Evolutionary conservation across 1,284 basidiomycete genomes (phyloP), one percentile per base, ranked within the genome.

Genomic region (Singerocomus rubriflavus): DNA sequence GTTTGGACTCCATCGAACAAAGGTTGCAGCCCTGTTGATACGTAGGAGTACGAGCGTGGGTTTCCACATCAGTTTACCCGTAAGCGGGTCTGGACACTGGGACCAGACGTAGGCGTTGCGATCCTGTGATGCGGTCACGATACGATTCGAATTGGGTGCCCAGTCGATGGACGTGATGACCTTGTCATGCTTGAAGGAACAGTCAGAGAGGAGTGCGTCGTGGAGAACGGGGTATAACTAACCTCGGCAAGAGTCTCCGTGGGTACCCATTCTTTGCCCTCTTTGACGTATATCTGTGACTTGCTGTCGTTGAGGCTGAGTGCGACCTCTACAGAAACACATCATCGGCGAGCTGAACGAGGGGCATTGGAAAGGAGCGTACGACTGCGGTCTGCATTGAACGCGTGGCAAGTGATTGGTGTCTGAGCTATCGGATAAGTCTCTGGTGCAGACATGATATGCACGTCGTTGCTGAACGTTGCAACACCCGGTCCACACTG

Each of bases 41-140:
- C 96, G 82, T 47, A 99, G 79, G 42, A 99, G 71, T 12, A 99
- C 97, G n/a, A 99, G 79, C 1, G 95, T 98, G 3, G 97, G 97
- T 72, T 96, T 96, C 97, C 97, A 99, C 47, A 81, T 66, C 44
- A 78, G 68, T 34, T 74, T 77, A 10, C 87, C 86, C 0, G 86
- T 88, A 53, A 80, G 76, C 5, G 86, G 78, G 60, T 92, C 85
- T 21, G 80, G 75, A 13, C 82, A 84, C 60, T 89, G 85, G 49
- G 91, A 86, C 97, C 97, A 99, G 29, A 99, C 97, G 67, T 99
- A 99, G 12, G 97, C 97, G 68, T 99, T 99, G 44, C 97, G 80
- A 69, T 99, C 97, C 71, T 99, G 96, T 26, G 96, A 95, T 61
- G 94, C 93, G 11, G 96, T 98, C 31, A 99, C 97, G 72, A 99